Conservation (phyloP, 2,329 filamentous ascomycete genomes). For the Hypocrella siamensis region DNA sequence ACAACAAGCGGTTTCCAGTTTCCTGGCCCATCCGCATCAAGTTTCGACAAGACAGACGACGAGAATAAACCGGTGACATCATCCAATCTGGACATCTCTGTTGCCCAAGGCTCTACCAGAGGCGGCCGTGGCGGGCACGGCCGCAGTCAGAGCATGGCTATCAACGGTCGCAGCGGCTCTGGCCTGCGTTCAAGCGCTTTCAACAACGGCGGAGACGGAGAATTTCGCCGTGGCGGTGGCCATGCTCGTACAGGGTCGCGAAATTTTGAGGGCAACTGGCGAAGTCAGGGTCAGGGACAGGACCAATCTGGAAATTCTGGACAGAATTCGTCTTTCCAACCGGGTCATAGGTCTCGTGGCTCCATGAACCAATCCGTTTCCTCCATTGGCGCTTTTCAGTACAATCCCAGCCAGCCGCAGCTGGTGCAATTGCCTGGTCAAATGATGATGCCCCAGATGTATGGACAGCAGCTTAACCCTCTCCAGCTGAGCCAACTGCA, state of each 20-base stretch:
- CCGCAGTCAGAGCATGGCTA: constrained; percentile 84
- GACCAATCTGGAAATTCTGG: constrained; percentile 31
- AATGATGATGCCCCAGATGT: constrained; percentile 76
- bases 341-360: constrained; percentile 71
- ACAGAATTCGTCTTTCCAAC: constrained; percentile 66
- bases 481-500: constrained; percentile 84
- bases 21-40: constrained; percentile 56
- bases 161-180: constrained; percentile 53
- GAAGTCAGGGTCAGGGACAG: constrained; percentile 57
- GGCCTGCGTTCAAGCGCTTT: constrained; percentile 46
- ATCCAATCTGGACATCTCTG: constrained; percentile 16
- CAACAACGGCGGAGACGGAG: constrained; percentile 36
- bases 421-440: constrained; percentile 75
- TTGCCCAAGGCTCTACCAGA: constrained; percentile 27
- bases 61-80: constrained; percentile 22
- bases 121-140: constrained; percentile 48
- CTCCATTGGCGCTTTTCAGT: constrained; percentile 76
- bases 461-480: constrained; percentile 75
- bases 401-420: constrained; percentile 61
- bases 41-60: constrained; percentile 43
- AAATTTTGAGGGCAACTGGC: constrained; percentile 98
- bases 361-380: constrained; percentile 81
- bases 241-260: constrained; percentile 74
- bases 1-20: constrained; percentile 93
- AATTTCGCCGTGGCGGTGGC: constrained; percentile 63